phyloP scores from a whole-genome alignment of 331 rosid species.

The Pyracantha coccinea region DNA sequence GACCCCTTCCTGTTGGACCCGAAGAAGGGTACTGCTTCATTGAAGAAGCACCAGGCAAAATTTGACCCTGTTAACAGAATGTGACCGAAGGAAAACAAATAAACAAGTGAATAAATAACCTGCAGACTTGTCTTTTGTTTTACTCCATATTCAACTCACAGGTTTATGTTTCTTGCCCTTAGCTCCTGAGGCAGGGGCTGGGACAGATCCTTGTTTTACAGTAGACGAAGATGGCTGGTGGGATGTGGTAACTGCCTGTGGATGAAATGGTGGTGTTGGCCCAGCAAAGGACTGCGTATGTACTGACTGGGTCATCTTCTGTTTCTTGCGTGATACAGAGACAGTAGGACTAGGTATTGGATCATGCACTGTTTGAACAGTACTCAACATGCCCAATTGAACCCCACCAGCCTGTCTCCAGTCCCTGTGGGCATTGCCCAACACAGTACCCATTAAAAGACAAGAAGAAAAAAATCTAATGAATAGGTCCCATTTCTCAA shows the following conservation, averaged over 20 bases:
- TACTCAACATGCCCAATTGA: conserved; percentile 47
- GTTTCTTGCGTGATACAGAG: conserved; percentile 84
- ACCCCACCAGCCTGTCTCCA: conserved; percentile 85
- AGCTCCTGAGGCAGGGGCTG: conserved; percentile 24
- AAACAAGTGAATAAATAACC: not conserved
- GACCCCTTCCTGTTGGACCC: conserved; percentile 70
- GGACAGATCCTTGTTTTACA: conserved; percentile 56
- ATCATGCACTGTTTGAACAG: conserved; percentile 60
- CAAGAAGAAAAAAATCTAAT: conserved; percentile 10
- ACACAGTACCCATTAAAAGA: conserved; percentile 17
- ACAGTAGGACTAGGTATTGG: conserved; percentile 69
- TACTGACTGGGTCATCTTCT: conserved; percentile 44
- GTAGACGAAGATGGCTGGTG: conserved; percentile 75
- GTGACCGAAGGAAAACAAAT: not conserved
- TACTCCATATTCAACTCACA: conserved; percentile 35
- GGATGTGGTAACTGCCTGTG: conserved; percentile 50
- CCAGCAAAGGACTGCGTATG: conserved; percentile 65
- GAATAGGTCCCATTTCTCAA: conserved; percentile 9
- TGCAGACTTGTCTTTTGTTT: not conserved
- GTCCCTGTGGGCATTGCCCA: conserved; percentile 46
- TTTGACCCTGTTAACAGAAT: conserved; percentile 34
- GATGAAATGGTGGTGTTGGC: conserved; percentile 62
- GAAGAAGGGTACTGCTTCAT: conserved; percentile 60
- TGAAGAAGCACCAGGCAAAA: conserved; percentile 49
- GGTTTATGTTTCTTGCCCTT: conserved; percentile 83